Conservation (phyloP, 257 asterid genomes). For the Rehmannia glutinosa region DNA sequence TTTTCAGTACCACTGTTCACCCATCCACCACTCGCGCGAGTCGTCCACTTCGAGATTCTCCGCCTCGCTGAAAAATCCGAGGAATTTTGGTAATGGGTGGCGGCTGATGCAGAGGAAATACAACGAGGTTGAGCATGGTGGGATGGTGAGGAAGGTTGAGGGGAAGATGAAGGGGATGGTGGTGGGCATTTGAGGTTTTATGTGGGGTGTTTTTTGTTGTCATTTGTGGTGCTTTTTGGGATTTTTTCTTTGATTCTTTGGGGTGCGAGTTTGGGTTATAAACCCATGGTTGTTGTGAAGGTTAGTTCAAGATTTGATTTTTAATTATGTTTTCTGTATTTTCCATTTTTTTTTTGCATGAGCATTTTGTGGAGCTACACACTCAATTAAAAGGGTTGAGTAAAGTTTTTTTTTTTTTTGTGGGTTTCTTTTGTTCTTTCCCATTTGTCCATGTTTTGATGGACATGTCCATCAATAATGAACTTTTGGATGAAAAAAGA, state of each 20-base stretch:
- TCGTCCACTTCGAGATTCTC: constrained; percentile 85
- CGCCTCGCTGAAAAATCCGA: constrained; percentile 56
- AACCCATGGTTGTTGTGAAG: constrained; percentile 65
- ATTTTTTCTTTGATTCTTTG: constrained; percentile 69
- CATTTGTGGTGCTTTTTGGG: constrained; percentile 54
- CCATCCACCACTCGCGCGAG: constrained; percentile 91
- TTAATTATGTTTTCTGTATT: not conserved
- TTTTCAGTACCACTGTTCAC: constrained; percentile 81
- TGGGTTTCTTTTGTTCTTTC: not conserved
- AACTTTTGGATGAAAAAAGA: not conserved
- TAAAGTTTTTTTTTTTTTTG: no score
- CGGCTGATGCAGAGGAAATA: constrained; percentile 40
- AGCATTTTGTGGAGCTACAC: not conserved
- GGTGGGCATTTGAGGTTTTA: constrained; percentile 46
- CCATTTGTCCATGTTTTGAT: no score
- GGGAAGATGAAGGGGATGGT: constrained; percentile 7
- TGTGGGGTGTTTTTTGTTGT: constrained; percentile 50
- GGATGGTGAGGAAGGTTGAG: constrained; percentile 35
- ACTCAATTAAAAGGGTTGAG: no score
- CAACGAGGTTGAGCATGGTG: constrained; percentile 31
- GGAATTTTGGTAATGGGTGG: constrained; percentile 43
- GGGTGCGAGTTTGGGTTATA: constrained; percentile 63
- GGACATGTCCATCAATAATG: no score
- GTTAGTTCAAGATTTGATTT: constrained; percentile 25
- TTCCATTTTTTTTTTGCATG: not conserved